phyloP scores from a whole-genome alignment of 2,329 filamentous ascomycete species.

The Bipolaris oryzae region DNA sequence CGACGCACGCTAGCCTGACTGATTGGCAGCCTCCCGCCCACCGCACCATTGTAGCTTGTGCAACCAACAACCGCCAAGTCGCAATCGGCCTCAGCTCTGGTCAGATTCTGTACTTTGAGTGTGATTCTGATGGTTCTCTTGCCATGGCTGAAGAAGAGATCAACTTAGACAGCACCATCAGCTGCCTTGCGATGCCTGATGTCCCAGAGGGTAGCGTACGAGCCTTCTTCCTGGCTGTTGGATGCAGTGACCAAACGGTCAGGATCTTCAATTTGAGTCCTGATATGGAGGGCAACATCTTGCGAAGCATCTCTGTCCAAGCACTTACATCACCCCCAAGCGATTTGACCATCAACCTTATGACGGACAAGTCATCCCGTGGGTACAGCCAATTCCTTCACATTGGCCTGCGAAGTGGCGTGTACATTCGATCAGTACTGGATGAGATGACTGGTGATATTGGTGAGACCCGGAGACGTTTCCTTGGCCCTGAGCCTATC shows the following conservation, averaged over 20 bases:
- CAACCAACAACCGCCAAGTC: conserved; percentile 91
- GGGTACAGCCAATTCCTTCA: conserved; percentile 91
- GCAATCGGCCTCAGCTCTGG: conserved; percentile 93
- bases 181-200: conserved; percentile 89
- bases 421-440: conserved; percentile 92
- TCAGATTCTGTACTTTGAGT: conserved; percentile 97
- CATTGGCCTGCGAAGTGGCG: conserved; percentile 92
- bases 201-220: conserved; percentile 88
- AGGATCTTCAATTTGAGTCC: conserved; percentile 89
- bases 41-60: conserved; percentile 90
- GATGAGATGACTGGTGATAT: conserved; percentile 96
- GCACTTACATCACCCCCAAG: conserved; percentile 90
- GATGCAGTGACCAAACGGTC: conserved; percentile 95
- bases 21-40: conserved; percentile 95
- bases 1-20: conserved; percentile 68
- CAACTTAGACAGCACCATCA: conserved; percentile 94
- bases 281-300: conserved; percentile 69
- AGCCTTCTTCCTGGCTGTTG: conserved; percentile 92
- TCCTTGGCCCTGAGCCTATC: conserved; percentile 88
- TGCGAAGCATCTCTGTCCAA: conserved; percentile 94
- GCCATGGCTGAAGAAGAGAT: conserved; percentile 94
- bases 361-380: conserved; percentile 91
- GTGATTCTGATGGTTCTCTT: conserved; percentile 87
- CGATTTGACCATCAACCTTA: conserved; percentile 87
- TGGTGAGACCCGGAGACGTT: conserved; percentile 91